Conservation (phyloP, 2,329 filamentous ascomycete genomes). For the Alternaria gaisen region DNA sequence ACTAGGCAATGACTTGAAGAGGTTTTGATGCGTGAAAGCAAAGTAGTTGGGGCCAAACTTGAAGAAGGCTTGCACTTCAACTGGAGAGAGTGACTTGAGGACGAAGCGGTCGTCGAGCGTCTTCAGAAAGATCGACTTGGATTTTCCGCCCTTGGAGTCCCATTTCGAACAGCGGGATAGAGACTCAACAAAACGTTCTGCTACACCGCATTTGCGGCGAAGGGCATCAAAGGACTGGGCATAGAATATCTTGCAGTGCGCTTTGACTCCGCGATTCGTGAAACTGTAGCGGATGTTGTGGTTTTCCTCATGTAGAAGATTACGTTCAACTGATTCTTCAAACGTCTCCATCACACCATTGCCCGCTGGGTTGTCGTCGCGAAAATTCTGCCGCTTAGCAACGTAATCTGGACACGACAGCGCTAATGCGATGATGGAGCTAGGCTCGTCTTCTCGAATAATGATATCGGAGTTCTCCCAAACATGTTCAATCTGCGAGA, state of each 20-base stretch:
- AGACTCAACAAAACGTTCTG: conserved; percentile 93
- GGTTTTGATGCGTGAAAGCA: conserved; percentile 92
- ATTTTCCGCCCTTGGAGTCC: conserved; percentile 98
- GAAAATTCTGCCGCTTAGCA: conserved; percentile 76
- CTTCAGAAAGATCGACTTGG: conserved; percentile 96
- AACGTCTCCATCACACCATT: conserved; percentile 34
- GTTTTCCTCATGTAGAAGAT: conserved; percentile 82
- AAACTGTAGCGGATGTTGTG: conserved; percentile 98
- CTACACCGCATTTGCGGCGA: conserved; percentile 88
- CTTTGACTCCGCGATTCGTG: conserved; percentile 88
- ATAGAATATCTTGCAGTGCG: conserved; percentile 98
- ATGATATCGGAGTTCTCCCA: conserved; percentile 98
- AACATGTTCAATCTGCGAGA: conserved; percentile 84
- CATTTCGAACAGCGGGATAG: conserved; percentile 95
- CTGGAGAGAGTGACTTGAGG: conserved; percentile 86
- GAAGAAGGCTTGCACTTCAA: conserved; percentile 93
- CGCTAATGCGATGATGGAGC: conserved; percentile 92
- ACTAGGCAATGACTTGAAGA: conserved; percentile 91
- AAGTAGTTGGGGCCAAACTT: conserved; percentile 98
- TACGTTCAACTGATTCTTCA: conserved; percentile 83
- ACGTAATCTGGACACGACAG: conserved; percentile 88
- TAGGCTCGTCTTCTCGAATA: conserved; percentile 95
- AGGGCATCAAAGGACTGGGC: conserved; percentile 97
- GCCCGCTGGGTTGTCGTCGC: conserved; percentile 45
- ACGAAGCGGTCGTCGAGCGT: conserved; percentile 94